These are phyloP conservation scores for Yamadazyma ubonensis DNA, from an alignment of 805 yeast species.

Conservation along the genomic window DNA sequence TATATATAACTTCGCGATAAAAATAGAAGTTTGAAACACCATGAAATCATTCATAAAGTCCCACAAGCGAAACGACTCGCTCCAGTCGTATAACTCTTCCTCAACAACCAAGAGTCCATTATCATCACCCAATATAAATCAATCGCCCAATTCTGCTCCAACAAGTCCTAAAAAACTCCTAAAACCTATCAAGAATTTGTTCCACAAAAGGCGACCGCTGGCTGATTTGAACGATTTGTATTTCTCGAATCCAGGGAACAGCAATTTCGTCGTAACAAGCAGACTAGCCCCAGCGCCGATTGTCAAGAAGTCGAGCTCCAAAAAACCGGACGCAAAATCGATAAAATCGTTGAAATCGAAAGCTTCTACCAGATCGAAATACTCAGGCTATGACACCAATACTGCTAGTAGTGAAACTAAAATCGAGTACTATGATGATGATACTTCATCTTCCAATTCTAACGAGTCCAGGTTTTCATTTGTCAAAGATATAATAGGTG, in stretches of 20 bases:
- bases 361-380: slow-evolving; percentile 4
- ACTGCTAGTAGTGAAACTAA: slow-evolving; percentile 4
- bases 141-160: slow-evolving; percentile 18
- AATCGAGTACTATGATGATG: slow-evolving; percentile 8
- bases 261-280: not conserved
- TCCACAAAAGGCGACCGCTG: slow-evolving; percentile 17
- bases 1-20: slow-evolving; percentile 7
- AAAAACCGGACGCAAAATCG: too few relatives aligned
- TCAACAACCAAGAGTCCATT: slow-evolving; percentile 17
- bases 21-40: slow-evolving; percentile 2
- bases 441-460: slow-evolving; percentile 21
- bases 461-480: slow-evolving; percentile 39
- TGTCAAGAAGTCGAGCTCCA: too few relatives aligned
- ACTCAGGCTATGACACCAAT: slow-evolving; percentile 9
- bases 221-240: slow-evolving; percentile 8
- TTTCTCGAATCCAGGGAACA: not conserved
- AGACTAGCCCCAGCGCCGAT: slow-evolving; percentile 1
- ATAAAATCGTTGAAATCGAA: slow-evolving; percentile 6
- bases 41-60: slow-evolving; percentile 32
- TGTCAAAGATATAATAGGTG: slow-evolving; percentile 39
- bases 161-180: slow-evolving; percentile 36
- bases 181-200: slow-evolving; percentile 36
- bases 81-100: slow-evolving; percentile 7
- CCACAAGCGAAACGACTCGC: slow-evolving; percentile 19
- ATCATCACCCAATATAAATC: slow-evolving; percentile 21